Evolutionary conservation across 2,329 filamentous ascomycete genomes (phyloP), one percentile per base, ranked within the genome.

Genomic region (Pseudonectria buxi): DNA sequence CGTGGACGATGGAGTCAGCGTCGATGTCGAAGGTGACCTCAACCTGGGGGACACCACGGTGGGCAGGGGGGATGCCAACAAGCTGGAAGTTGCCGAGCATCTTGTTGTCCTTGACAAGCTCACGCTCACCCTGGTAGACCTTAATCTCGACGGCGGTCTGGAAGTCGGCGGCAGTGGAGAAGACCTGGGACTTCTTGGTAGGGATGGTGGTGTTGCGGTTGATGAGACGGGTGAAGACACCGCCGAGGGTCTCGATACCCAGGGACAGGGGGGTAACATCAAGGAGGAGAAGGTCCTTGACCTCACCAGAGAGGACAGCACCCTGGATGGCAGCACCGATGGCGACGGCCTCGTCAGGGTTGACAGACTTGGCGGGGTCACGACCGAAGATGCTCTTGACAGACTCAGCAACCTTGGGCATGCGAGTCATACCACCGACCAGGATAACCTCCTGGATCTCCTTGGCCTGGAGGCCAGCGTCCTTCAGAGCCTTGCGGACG

Each of bases 1-100:
- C 90, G 74, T 95, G 89, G 55, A 96, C 88, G 55, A 96, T 95
- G 13, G 88, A 94, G 67, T 96, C 88, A 57, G 90, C 90, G 56
- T 96, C 90, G 63, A 96, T 95, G 68, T 96, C 90, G 69, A 96
- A 96, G 58, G 90, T 95, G 55, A 96, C 90, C 76, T 96, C 90
- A 39, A 96, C 76, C 67, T 96, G 90, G 47, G 90, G 90, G 43
- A 95, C 87, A 73, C 89, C 89, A 64, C 89, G 88, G 75, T 94
- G 89, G 37, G 90, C 90, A 54, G 90, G 90, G 39, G 90, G 90
- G 44, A 96, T 95, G 49, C 90, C 90, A 56, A 95, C 88, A 53
- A 96, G 84, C 78, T 96, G 89, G 86, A 96, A 96, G 84, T 96
- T 96, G 45, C 90, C 90, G 40, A 96, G 80, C 42, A 96, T 73